phyloP scores from a whole-genome alignment of 2,329 filamentous ascomycete genomes.

The Davidsoniella virescens region DNA sequence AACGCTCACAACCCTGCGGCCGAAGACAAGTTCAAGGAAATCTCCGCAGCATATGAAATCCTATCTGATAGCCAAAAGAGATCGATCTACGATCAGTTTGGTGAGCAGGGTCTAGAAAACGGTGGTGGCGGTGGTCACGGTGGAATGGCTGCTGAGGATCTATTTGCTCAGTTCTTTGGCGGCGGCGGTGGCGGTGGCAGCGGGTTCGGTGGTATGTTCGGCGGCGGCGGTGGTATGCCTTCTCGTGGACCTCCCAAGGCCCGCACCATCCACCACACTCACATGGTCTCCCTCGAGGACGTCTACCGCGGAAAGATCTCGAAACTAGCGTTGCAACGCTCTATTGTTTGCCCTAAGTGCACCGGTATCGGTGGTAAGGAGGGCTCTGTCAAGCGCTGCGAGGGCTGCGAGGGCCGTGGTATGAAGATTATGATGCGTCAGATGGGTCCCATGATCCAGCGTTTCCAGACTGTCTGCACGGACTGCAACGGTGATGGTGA shows the following conservation, averaged over 20 bases:
- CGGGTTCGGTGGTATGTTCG: conserved; percentile 37
- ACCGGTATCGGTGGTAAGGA: conserved; percentile 92
- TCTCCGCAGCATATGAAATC: conserved; percentile 89
- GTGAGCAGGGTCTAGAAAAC: conserved; percentile 76
- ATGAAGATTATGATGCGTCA: conserved; percentile 99
- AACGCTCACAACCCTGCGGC: conserved; percentile 86
- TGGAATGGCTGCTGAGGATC: conserved; percentile 89
- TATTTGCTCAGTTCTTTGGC: conserved; percentile 95
- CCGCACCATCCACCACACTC: conserved; percentile 91
- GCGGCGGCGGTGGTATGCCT: conserved; percentile 68
- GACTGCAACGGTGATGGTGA: conserved; percentile 97
- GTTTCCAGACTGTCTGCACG: conserved; percentile 97
- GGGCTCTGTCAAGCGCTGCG: conserved; percentile 85
- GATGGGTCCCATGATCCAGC: conserved; percentile 99
- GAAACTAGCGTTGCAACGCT: conserved; percentile 93
- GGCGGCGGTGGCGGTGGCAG: conserved; percentile 56
- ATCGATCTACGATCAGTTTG: conserved; percentile 87
- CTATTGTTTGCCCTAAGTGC: conserved; percentile 90
- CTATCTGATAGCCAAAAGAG: conserved; percentile 88
- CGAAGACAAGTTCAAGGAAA: conserved; percentile 96
- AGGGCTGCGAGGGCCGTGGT: conserved; percentile 79
- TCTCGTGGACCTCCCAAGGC: conserved; percentile 73
- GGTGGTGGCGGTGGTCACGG: conserved; percentile 55
- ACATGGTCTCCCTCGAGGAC: conserved; percentile 95
- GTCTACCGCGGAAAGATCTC: conserved; percentile 97